Evolutionary conservation across 129 eudicot genomes (phyloP).

Genomic region (Cynara cardunculus): DNA sequence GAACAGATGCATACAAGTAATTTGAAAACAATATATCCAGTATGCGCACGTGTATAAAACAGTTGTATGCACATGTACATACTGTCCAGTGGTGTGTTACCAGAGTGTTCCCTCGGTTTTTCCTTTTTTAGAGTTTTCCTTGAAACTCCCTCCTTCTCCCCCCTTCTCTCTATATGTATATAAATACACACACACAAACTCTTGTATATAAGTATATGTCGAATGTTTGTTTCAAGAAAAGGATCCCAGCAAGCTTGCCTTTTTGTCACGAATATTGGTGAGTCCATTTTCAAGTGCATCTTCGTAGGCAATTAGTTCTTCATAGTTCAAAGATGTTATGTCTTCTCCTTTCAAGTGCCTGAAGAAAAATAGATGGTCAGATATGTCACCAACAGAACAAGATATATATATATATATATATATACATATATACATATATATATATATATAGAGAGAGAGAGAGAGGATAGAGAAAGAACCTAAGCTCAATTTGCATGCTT

Average conservation of each 20-base stretch:
- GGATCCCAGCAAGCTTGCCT: constrained; percentile 34
- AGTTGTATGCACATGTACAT: neutral
- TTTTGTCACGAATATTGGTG: constrained; percentile 49
- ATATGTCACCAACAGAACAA: neutral
- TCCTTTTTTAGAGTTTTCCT: too few species aligned
- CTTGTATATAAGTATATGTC: too few species aligned
- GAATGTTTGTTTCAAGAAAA: neutral
- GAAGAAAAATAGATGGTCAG: neutral
- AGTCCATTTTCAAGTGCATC: constrained; percentile 78
- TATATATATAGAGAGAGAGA: neutral
- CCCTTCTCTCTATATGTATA: too few species aligned
- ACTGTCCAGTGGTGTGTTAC: too few species aligned
- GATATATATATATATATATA: neutral
- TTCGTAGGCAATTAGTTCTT: constrained; percentile 70
- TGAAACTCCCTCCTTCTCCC: too few species aligned
- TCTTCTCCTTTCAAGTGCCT: constrained; percentile 97
- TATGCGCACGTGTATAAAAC: too few species aligned
- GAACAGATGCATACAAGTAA: too few species aligned
- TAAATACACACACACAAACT: too few species aligned
- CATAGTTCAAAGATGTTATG: constrained; percentile 60
- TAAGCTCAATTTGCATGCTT: constrained; percentile 85
- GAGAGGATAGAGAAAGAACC: constrained; percentile 36
- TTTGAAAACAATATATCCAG: too few species aligned
- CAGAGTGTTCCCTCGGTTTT: too few species aligned
- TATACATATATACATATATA: too few species aligned